Evolutionary conservation across 2,329 filamentous ascomycete genomes (phyloP).

Genomic region (Lachnellula occidentalis): DNA sequence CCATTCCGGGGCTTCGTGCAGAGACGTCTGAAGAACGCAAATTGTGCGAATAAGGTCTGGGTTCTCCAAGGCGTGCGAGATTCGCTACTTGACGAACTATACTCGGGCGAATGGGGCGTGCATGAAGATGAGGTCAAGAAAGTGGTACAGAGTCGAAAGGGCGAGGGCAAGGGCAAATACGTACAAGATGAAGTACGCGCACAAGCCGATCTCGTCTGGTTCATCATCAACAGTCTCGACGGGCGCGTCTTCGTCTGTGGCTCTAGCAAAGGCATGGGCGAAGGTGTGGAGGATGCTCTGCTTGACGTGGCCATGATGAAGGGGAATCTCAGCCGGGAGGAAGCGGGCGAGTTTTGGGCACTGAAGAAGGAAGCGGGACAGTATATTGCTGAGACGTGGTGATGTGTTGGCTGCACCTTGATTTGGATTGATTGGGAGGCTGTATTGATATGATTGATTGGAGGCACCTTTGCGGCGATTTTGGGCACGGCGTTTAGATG

Average conservation of each 20-base stretch:
- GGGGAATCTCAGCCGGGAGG: constrained; percentile 75
- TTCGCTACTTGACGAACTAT: constrained; percentile 89
- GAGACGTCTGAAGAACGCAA: constrained; percentile 85
- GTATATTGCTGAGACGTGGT: constrained; percentile 85
- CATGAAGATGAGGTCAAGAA: constrained; percentile 83
- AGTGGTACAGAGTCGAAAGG: constrained; percentile 69
- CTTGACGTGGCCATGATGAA: constrained; percentile 90
- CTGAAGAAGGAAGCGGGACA: constrained; percentile 89
- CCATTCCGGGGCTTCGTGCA: constrained; percentile 98
- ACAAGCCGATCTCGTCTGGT: constrained; percentile 97
- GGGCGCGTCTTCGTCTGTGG: constrained; percentile 96
- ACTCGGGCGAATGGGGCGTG: constrained; percentile 92
- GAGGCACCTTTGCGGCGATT: too few relatives aligned
- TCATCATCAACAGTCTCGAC: constrained; percentile 92
- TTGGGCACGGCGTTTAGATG: too few relatives aligned
- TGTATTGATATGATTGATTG: too few relatives aligned
- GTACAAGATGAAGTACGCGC: constrained; percentile 91
- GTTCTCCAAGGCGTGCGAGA: constrained; percentile 93
- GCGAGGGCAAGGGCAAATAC: constrained; percentile 64
- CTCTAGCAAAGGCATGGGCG: constrained; percentile 93
- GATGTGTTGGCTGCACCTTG: background rate
- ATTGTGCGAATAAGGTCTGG: constrained; percentile 97
- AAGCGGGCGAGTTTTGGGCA: constrained; percentile 83
- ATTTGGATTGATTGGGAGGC: too few relatives aligned
- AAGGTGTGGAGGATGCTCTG: constrained; percentile 84